A percentile compares a stretch with the other conserved stretches of the same genome.
Evolutionary conservation across 2,329 filamentous ascomycete genomes (phyloP).

Genomic region (Nannizziopsis barbatae): DNA sequence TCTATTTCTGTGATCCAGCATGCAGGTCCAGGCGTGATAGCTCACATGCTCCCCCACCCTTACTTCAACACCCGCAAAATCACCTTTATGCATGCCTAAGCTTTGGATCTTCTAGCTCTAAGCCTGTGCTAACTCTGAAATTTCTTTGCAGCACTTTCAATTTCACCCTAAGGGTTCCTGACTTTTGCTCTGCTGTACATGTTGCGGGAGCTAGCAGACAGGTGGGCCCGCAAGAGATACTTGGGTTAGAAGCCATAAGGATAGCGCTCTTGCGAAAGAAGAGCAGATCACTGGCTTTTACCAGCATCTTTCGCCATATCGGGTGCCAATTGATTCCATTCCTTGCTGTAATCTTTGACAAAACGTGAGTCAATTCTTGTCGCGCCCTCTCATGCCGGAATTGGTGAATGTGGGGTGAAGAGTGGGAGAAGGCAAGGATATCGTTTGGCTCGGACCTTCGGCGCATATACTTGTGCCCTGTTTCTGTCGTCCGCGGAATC

Average conservation of each 20-base stretch:
- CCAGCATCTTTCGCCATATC: neutral
- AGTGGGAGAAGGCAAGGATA: neutral
- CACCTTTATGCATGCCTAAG: neutral
- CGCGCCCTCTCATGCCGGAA: neutral
- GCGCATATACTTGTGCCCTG: neutral
- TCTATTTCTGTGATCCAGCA: neutral
- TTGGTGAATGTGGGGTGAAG: neutral
- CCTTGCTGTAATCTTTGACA: neutral
- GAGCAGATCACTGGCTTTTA: neutral
- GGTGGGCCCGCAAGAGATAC: conserved; percentile 39
- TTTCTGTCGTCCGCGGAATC: neutral
- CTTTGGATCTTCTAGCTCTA: no score
- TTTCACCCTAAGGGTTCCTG: neutral
- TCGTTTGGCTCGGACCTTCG: neutral
- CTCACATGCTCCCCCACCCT: neutral
- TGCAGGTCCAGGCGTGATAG: neutral
- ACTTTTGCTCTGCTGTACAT: conserved; percentile 30
- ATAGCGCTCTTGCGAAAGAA: neutral
- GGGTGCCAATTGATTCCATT: neutral
- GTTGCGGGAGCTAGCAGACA: conserved; percentile 44
- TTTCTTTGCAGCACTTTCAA: neutral
- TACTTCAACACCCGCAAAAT: neutral
- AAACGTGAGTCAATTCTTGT: neutral
- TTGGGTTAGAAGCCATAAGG: conserved; percentile 27
- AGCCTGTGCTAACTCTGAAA: no score